A percentile compares a stretch with the other conserved stretches of the same genome.
Conservation (phyloP, 2,329 filamentous ascomycete genomes). For the Rutstroemia sp. region DNA sequence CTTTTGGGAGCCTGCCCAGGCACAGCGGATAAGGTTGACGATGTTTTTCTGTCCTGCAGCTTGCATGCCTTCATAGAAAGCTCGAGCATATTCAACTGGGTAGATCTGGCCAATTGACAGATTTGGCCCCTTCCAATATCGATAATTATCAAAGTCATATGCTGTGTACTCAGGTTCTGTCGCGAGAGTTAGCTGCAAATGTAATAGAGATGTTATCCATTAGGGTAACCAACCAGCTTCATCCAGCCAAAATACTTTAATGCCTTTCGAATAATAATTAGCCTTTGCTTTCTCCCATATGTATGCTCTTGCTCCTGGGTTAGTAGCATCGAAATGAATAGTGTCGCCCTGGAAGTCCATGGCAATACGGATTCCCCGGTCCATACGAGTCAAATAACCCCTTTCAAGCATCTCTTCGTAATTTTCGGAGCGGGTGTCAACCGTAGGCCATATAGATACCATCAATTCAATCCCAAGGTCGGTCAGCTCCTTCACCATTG, state of each 20-base stretch:
- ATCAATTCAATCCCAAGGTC: conserved; percentile 55
- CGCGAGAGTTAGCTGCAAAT: background rate
- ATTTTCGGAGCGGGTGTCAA: conserved; percentile 51
- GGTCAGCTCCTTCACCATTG: conserved; percentile 55
- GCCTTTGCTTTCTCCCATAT: conserved; percentile 52
- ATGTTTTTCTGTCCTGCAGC: conserved; percentile 46
- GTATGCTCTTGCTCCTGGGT: conserved; percentile 48
- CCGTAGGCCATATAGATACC: conserved; percentile 64
- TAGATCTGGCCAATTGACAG: conserved; percentile 53
- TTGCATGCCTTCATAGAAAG: conserved; percentile 52
- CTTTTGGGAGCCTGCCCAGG: conserved; percentile 52
- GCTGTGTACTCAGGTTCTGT: conserved; percentile 53
- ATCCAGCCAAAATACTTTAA: conserved; percentile 61
- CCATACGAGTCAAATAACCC: conserved; percentile 52
- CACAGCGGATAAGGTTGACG: conserved; percentile 51
- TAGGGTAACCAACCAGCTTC: conserved; percentile 38
- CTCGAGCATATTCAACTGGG: conserved; percentile 48
- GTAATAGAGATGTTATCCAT: too few species aligned
- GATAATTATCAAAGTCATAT: conserved; percentile 62
- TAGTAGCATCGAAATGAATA: conserved; percentile 57
- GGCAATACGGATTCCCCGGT: conserved; percentile 49
- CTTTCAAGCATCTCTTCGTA: conserved; percentile 54
- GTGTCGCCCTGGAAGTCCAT: conserved; percentile 54
- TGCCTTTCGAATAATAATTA: conserved; percentile 56
- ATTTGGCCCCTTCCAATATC: conserved; percentile 49